phyloP scores from a whole-genome alignment of 2,329 filamentous ascomycete genomes.

The Curvularia verruculosa region DNA sequence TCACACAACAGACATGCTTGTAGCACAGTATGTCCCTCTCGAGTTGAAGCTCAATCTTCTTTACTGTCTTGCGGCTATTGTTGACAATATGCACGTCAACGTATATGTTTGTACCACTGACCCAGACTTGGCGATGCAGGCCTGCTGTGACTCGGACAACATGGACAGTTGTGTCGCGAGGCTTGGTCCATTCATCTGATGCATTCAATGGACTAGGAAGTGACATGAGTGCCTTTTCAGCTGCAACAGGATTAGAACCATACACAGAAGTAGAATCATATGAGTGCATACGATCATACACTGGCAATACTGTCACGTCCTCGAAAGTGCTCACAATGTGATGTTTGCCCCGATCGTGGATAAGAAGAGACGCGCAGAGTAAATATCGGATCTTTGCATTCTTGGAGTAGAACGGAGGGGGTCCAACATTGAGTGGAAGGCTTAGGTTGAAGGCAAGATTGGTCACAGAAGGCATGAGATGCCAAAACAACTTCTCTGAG shows the following conservation, averaged over 20 bases:
- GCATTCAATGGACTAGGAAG: constrained; percentile 59
- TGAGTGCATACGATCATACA: constrained; percentile 57
- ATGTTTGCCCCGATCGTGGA: constrained; percentile 56
- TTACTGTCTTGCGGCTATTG: constrained; percentile 56
- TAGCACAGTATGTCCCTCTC: constrained; percentile 60
- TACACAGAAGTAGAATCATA: not conserved
- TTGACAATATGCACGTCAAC: constrained; percentile 61
- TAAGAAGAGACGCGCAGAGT: constrained; percentile 55
- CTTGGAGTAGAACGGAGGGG: constrained; percentile 60
- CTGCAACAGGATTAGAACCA: constrained; percentile 33
- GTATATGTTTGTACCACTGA: constrained; percentile 62
- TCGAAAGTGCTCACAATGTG: constrained; percentile 59
- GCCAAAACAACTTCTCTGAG: constrained; percentile 54
- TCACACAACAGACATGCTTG: constrained; percentile 51
- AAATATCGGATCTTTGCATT: constrained; percentile 59
- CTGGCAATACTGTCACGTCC: constrained; percentile 58
- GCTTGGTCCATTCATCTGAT: constrained; percentile 54
- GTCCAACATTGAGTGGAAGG: constrained; percentile 60
- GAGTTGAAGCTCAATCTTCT: constrained; percentile 58
- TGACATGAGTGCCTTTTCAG: constrained; percentile 61
- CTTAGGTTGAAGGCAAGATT: constrained; percentile 60
- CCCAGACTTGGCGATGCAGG: constrained; percentile 64
- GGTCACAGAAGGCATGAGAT: constrained; percentile 55
- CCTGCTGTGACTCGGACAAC: constrained; percentile 58
- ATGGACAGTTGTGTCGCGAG: constrained; percentile 51